These are phyloP conservation scores for Parathielavia hyrcaniae DNA, from an alignment of 495 filamentous ascomycete species.

Conservation along the genomic window DNA sequence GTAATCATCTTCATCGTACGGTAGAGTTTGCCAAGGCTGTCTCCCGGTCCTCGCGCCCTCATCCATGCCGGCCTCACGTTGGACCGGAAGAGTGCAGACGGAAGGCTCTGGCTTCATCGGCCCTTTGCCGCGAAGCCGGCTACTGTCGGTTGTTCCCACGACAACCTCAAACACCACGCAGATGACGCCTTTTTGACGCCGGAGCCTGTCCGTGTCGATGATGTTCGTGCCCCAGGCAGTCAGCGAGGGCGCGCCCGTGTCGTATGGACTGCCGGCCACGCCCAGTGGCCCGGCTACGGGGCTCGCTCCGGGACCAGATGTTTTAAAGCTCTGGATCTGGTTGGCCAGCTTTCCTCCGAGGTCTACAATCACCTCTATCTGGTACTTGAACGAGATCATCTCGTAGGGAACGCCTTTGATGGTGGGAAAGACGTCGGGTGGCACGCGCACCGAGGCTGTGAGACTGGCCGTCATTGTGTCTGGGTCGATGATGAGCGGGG, in stretches of 20 bases:
- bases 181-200: slow-evolving; percentile 82
- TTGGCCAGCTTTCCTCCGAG: slow-evolving; percentile 78
- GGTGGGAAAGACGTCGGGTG: slow-evolving; percentile 86
- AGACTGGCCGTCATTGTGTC: slow-evolving; percentile 67
- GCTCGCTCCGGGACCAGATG: slow-evolving; percentile 25
- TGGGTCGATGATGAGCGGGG: slow-evolving; percentile 80
- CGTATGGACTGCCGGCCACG: slow-evolving; percentile 26
- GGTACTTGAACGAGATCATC: slow-evolving; percentile 92
- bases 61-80: slow-evolving; percentile 13
- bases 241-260: slow-evolving; percentile 32
- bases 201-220: slow-evolving; percentile 81
- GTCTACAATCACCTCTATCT: slow-evolving; percentile 86
- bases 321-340: slow-evolving; percentile 40
- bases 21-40: slow-evolving; percentile 11
- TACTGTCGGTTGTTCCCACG: slow-evolving; percentile 80
- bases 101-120: slow-evolving; percentile 30
- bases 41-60: slow-evolving; percentile 16
- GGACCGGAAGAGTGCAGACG: slow-evolving; percentile 19
- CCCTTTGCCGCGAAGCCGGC: slow-evolving; percentile 51
- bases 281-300: slow-evolving; percentile 15
- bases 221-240: slow-evolving; percentile 65
- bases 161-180: slow-evolving; percentile 75
- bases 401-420: slow-evolving; percentile 81
- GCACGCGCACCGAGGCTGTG: slow-evolving; percentile 74
- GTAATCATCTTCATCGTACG: slow-evolving; percentile 19